Conservation (phyloP, 2,329 filamentous ascomycete species). For the Talaromyces sp. region DNA sequence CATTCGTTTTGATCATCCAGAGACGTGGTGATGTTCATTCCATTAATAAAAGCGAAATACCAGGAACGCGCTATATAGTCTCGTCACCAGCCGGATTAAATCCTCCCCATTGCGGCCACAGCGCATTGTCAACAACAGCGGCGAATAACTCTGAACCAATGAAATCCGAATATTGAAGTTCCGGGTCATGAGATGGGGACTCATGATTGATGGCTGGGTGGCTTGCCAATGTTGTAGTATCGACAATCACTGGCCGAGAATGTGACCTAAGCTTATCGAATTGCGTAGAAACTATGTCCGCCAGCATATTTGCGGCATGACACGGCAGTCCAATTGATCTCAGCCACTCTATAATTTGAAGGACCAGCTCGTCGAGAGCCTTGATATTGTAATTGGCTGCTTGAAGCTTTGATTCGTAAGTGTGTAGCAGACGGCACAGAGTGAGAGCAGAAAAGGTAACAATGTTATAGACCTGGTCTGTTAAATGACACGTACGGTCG, state of each 20-base stretch:
- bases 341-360: slow-evolving; percentile 34
- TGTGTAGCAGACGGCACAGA: slow-evolving; percentile 26
- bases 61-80: too few species aligned
- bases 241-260: neutral
- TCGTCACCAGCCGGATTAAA: neutral
- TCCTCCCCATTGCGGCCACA: slow-evolving; percentile 3
- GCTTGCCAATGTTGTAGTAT: neutral
- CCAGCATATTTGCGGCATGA: slow-evolving; percentile 37
- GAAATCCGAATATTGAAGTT: neutral
- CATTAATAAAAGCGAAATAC: too few species aligned
- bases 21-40: too few species aligned
- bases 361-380: slow-evolving; percentile 28
- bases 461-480: slow-evolving; percentile 45
- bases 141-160: slow-evolving; percentile 5
- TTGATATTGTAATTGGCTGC: slow-evolving; percentile 23
- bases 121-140: slow-evolving; percentile 1
- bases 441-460: slow-evolving; percentile 37
- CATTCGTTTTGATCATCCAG: too few species aligned
- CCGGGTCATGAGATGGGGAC: neutral
- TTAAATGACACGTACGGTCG: slow-evolving; percentile 39
- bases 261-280: slow-evolving; percentile 5
- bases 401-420: slow-evolving; percentile 28
- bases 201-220: neutral
- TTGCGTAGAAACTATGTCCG: slow-evolving; percentile 27
- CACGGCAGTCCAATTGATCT: slow-evolving; percentile 37